phyloP scores from a whole-genome alignment of 225 moss, liverwort and hornwort genomes.

The Bryum argenteum region DNA sequence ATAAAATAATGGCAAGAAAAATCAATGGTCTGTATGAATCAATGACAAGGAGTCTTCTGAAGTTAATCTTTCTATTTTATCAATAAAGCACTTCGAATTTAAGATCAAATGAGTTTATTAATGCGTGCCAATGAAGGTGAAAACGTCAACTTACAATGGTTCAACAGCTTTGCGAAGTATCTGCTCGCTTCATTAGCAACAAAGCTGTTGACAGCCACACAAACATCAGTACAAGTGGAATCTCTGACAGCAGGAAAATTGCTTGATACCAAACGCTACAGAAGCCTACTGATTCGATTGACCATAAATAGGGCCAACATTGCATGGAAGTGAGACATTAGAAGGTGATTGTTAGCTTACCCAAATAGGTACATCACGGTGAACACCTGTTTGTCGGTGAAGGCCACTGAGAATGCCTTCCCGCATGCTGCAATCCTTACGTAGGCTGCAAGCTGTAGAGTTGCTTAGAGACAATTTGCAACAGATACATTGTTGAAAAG shows the following conservation, averaged over 20 bases:
- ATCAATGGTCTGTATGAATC: too few relatives aligned
- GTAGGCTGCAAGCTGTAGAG: slow-evolving; percentile 54
- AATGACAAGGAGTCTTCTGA: too few relatives aligned
- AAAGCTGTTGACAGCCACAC: slow-evolving; percentile 40
- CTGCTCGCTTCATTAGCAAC: slow-evolving; percentile 41
- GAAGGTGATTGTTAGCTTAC: slow-evolving; percentile 21
- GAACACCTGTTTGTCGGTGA: slow-evolving; percentile 51
- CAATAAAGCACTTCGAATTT: not conserved
- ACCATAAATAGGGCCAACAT: not conserved
- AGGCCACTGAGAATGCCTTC: slow-evolving; percentile 57
- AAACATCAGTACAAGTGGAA: slow-evolving; percentile 30
- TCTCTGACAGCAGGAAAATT: not conserved
- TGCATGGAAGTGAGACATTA: not conserved
- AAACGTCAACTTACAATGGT: slow-evolving; percentile 34
- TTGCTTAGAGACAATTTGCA: slow-evolving; percentile 34
- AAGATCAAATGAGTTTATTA: not conserved
- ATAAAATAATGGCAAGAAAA: too few relatives aligned
- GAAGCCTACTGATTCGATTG: not conserved
- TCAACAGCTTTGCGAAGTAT: slow-evolving; percentile 30
- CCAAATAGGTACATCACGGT: slow-evolving; percentile 34
- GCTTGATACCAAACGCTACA: not conserved
- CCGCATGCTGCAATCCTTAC: slow-evolving; percentile 47
- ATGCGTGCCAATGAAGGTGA: not conserved
- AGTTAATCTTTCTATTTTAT: too few relatives aligned
- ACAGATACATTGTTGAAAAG: not conserved